A percentile compares a stretch with the other conserved stretches of the same genome.
Evolutionary conservation across 2,329 filamentous ascomycete species (phyloP).

Genomic region (Xylariaceae sp.): DNA sequence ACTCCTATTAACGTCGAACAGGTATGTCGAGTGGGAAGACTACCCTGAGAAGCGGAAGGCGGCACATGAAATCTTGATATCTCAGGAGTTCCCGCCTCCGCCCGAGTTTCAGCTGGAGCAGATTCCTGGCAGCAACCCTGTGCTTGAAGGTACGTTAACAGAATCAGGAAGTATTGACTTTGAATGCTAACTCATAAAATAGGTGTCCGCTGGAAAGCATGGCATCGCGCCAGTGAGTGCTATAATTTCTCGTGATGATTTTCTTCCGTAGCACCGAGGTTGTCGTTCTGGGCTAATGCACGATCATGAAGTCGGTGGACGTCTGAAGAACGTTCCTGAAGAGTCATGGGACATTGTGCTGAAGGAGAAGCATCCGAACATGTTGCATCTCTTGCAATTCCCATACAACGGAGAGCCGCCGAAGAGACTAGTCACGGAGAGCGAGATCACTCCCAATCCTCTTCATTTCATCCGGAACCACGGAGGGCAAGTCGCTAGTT

Average conservation of each 20-base stretch:
- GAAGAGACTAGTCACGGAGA: conserved; percentile 49
- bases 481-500: conserved; percentile 42
- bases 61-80: conserved; percentile 50
- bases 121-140: conserved; percentile 52
- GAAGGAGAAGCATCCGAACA: conserved; percentile 53
- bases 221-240: conserved; percentile 43
- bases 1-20: conserved; percentile 22
- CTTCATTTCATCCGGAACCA: conserved; percentile 65
- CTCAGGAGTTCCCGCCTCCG: conserved; percentile 45
- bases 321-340: conserved; percentile 45
- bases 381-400: conserved; percentile 58
- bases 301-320: conserved; percentile 34
- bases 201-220: conserved; percentile 48
- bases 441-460: conserved; percentile 53
- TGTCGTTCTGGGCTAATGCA: neutral
- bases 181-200: neutral
- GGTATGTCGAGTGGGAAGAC: conserved; percentile 65
- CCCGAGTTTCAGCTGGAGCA: conserved; percentile 54
- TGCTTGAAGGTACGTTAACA: conserved; percentile 43
- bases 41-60: conserved; percentile 62
- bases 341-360: conserved; percentile 53
- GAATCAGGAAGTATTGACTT: neutral
- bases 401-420: conserved; percentile 62
- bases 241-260: neutral
- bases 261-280: neutral